Evolutionary conservation across 139 green algal genomes (phyloP).

Genomic region (Tetraselmis chui): DNA sequence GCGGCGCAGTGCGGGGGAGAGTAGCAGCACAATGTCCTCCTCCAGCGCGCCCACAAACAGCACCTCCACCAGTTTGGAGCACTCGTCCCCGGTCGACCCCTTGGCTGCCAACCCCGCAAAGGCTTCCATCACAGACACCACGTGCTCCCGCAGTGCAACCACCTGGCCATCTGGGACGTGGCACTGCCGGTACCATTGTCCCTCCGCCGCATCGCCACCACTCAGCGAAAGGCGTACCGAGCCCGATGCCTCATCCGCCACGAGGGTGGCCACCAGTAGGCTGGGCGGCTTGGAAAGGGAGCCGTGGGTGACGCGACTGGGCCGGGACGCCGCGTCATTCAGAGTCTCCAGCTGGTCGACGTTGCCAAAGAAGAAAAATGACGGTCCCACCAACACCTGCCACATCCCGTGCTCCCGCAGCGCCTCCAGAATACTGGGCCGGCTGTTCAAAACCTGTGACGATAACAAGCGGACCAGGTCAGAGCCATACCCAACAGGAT

Average conservation of each 20-base stretch:
- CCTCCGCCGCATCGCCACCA: background rate
- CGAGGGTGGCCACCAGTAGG: background rate
- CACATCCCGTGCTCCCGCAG: slow-evolving; percentile 20
- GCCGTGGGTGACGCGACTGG: background rate
- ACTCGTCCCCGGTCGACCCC: background rate
- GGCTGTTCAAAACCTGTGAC: background rate
- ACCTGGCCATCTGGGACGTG: background rate
- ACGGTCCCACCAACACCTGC: slow-evolving; percentile 17
- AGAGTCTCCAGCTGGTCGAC: background rate
- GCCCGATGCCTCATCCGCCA: background rate
- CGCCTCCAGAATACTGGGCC: background rate
- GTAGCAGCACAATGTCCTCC: background rate
- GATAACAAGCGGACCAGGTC: too few species aligned
- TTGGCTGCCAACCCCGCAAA: background rate
- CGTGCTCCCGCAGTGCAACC: background rate
- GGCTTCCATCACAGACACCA: background rate
- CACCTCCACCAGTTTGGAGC: background rate
- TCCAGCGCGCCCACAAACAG: background rate
- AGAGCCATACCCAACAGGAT: too few species aligned
- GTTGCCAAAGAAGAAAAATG: slow-evolving; percentile 27
- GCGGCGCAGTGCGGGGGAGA: background rate
- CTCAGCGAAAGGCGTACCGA: background rate
- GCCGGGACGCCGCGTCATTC: background rate
- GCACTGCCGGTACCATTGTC: background rate
- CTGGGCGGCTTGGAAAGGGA: too few species aligned